Base-by-base conservation (phyloP, 306 rosid species). In the Sicyos edulis region DNA sequence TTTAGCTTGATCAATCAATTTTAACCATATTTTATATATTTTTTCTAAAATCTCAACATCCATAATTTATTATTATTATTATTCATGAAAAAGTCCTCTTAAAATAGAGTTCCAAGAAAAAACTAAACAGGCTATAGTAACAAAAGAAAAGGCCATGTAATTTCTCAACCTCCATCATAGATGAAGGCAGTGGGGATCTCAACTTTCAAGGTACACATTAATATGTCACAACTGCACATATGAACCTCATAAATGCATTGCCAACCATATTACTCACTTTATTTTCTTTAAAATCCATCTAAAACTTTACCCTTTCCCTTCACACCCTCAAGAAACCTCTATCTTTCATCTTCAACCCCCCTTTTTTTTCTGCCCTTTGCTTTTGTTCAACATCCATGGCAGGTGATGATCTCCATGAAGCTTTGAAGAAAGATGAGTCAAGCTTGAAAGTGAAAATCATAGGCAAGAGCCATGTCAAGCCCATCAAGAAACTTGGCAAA, bases 401-500 rank as follows among this genome's bases (percentile, higher is more conserved):
- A 34, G 34, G 80, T 6, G 90, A 79, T 63, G 50, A 79, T 63
- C 51, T 53, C 16, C 16, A 17, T 7, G 84, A 47, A 67, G 56
- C 40, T 47, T 42, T 24, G 78, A 82, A 65, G 58, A 80, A 70
- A 24, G 76, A 83, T 53, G 74, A 40, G 47, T 73, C 75, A 20
- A 16, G 47, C 0, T 71, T 80, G 45, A 88, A 86, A 57, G 87
- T 87, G 74, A 88, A 82, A 75, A 24, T 88, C 85, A 85, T 79
- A 1, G 49, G 54, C 47, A 85, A 86, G 71, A 69, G 68, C 76
- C 88, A 86, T 69, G 87, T 92, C 74, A 85, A 81, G 45, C 92
- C 97, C 6, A 77, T 22, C 42, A 82, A 81, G 71, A 81, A 85
- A 17, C 57, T 93, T 3, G 97, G 97, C 0, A 88, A n/a, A 55